Evolutionary conservation across 1,139 yeast species (phyloP), one percentile per base, ranked within the genome.

Genomic region (Lodderomyces elongisporus): DNA sequence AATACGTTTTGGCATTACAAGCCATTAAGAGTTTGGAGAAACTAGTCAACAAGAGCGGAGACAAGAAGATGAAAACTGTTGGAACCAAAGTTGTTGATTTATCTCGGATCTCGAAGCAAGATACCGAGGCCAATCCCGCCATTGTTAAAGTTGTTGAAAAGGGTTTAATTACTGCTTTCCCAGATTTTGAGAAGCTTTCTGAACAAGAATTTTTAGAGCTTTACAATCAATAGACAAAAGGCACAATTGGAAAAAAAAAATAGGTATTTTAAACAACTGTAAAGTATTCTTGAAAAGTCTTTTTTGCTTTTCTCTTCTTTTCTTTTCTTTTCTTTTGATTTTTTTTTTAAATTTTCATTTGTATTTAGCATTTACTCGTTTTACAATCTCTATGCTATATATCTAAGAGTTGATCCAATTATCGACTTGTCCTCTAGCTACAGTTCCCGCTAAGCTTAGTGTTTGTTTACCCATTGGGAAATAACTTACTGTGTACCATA

Each of bases 391-490:
- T n/a, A n/a, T n/a, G n/a, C n/a, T n/a, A n/a, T n/a, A n/a, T n/a
- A n/a, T n/a, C n/a, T 32, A 70, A 17, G 62, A 49, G 35, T 62
- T 71, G 30, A 77, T 62, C 84, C 84, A 77, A 30, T 66, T 62
- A 40, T 75, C 81, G 1, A 74, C 81, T 46, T 76, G 82, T 26
- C 66, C 57, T 35, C 77, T 56, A 4, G 83, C 83, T 8, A 75
- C 74, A 15, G 60, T 59, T 3, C 77, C 63, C 0, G 81, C 78
- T 35, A 77, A 51, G 38, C 62, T 64, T 34, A 77, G 55, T 0
- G 82, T 77, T 36, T 70, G 77, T 30, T 66, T 62, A 2, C 83
- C 83, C 60, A 73, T 57, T 3, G 84, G 83, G 54, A 77, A 77
- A 49, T 77, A 77, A 44, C 83, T 76, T 4, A 77, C 71, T 0